Conservation (phyloP, 306 rosid species). For the Dalbergia oliveri region DNA sequence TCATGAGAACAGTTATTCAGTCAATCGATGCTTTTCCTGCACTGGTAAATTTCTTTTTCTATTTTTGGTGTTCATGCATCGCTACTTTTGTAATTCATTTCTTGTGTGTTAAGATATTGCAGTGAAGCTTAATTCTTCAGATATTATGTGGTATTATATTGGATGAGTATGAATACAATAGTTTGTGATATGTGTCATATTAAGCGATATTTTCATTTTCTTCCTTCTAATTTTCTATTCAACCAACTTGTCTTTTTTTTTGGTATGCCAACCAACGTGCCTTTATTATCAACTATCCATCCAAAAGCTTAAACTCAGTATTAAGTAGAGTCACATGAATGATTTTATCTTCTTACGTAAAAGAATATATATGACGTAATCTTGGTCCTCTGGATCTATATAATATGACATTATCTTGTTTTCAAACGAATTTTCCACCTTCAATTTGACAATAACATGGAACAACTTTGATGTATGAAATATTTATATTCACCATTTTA, state of each 20-base stretch:
- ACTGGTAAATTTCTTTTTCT: slow-evolving; percentile 62
- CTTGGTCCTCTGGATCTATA: neutral
- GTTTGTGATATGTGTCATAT: slow-evolving; percentile 8
- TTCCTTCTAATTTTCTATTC: slow-evolving; percentile 23
- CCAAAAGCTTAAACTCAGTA: too few relatives aligned
- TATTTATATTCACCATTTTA: neutral
- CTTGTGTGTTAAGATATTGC: slow-evolving; percentile 19
- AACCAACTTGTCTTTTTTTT: neutral
- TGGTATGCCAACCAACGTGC: slow-evolving; percentile 7
- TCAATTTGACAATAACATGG: neutral
- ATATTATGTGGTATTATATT: neutral
- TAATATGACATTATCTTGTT: neutral
- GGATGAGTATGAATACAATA: slow-evolving; percentile 31
- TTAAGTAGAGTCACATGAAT: too few relatives aligned
- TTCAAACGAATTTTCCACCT: neutral
- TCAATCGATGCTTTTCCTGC: slow-evolving; percentile 97
- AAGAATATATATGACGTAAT: too few relatives aligned
- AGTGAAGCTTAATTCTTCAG: slow-evolving; percentile 27
- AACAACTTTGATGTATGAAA: neutral
- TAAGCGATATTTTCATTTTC: neutral
- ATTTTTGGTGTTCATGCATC: slow-evolving; percentile 19
- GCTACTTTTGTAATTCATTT: slow-evolving; percentile 31
- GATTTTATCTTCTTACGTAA: too few relatives aligned
- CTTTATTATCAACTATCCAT: too few relatives aligned
- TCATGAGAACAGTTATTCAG: slow-evolving; percentile 99